Evolutionary conservation across 805 yeast genomes (phyloP).

Genomic region (Wickerhamomyces canadensis): DNA sequence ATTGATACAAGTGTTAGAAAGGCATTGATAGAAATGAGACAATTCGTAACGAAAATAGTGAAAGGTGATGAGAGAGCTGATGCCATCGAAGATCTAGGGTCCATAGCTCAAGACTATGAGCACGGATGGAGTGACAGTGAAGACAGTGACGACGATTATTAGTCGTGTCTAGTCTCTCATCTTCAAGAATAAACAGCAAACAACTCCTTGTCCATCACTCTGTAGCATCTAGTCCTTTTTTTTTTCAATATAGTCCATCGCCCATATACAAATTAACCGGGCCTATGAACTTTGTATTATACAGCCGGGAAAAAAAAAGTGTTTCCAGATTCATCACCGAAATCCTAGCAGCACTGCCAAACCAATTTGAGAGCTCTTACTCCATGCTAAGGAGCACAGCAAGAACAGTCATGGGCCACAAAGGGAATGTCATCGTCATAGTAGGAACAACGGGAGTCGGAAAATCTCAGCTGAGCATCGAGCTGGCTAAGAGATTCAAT

Average conservation of each 20-base stretch:
- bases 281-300: too few relatives aligned
- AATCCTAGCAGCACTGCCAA: too few relatives aligned
- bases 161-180: too few relatives aligned
- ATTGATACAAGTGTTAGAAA: conserved; percentile 16
- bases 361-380: too few relatives aligned
- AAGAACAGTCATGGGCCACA: conserved; percentile 12
- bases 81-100: conserved; percentile 41
- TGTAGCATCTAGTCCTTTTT: too few relatives aligned
- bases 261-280: too few relatives aligned
- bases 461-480: conserved; percentile 78
- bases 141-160: conserved; percentile 34
- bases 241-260: too few relatives aligned
- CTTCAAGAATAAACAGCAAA: too few relatives aligned
- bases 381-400: too few relatives aligned
- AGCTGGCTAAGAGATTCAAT: conserved; percentile 65
- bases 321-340: too few relatives aligned
- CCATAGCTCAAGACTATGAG: conserved; percentile 41
- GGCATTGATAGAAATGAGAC: conserved; percentile 20
- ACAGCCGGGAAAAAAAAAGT: too few relatives aligned
- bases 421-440: conserved; percentile 49
- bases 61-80: conserved; percentile 49
- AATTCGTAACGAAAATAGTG: conserved; percentile 25
- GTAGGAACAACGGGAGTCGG: conserved; percentile 98
- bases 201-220: too few relatives aligned
- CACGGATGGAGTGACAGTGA: conserved; percentile 40